These are phyloP conservation scores for Didymella sp. DNA, from an alignment of 2,329 filamentous ascomycete species.

Conservation along the genomic window DNA sequence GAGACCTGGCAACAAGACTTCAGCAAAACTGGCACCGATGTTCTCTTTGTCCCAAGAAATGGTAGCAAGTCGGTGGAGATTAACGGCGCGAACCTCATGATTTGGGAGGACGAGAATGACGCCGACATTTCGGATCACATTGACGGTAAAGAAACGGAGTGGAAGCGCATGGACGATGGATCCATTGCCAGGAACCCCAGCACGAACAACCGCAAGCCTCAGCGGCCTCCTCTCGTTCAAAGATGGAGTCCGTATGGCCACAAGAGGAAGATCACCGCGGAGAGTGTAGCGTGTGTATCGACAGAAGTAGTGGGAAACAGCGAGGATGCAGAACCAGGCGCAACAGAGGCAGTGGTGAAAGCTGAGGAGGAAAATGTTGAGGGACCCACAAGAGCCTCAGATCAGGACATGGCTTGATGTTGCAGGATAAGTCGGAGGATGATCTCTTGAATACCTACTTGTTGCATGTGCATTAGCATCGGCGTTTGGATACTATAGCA, in stretches of 20 bases:
- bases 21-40: conserved; percentile 24
- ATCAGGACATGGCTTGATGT: conserved; percentile 25
- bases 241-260: conserved; percentile 47
- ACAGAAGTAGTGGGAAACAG: conserved; percentile 30
- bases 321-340: conserved; percentile 16
- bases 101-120: conserved; percentile 51
- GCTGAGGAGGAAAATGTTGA: conserved; percentile 8
- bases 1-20: conserved; percentile 49
- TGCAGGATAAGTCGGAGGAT: neutral
- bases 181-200: conserved; percentile 48
- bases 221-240: conserved; percentile 32
- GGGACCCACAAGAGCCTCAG: conserved; percentile 17
- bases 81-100: conserved; percentile 49
- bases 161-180: conserved; percentile 49
- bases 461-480: conserved; percentile 26
- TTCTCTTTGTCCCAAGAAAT: conserved; percentile 50
- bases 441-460: neutral
- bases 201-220: conserved; percentile 42
- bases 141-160: conserved; percentile 46
- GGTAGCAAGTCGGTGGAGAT: conserved; percentile 48
- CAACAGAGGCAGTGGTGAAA: conserved; percentile 5
- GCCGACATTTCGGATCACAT: conserved; percentile 49
- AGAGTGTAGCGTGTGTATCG: conserved; percentile 31
- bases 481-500: conserved; percentile 28
- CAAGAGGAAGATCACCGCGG: conserved; percentile 36